phyloP scores from a whole-genome alignment of 768 basidiomycete genomes.

The Hericium erinaceus region DNA sequence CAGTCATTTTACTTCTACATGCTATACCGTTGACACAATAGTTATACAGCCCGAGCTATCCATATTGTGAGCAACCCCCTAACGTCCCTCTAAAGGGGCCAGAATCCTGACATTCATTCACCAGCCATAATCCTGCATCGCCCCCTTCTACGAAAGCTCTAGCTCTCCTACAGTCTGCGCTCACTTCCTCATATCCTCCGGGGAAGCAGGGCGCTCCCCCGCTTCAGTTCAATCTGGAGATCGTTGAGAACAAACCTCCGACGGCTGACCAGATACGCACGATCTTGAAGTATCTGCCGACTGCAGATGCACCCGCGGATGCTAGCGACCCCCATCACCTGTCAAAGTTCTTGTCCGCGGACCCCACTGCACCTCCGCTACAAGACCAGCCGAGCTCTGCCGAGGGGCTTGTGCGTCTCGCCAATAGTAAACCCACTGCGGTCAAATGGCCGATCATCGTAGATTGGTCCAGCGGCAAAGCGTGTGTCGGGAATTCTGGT shows the following conservation, averaged over 20 bases:
- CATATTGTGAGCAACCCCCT: slow-evolving; percentile 8
- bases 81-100: neutral
- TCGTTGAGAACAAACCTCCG: slow-evolving; percentile 55
- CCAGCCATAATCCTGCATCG: slow-evolving; percentile 57
- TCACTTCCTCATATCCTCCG: slow-evolving; percentile 56
- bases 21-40: too few species aligned
- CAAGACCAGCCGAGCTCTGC: slow-evolving; percentile 30
- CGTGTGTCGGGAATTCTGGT: slow-evolving; percentile 56
- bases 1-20: neutral
- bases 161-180: slow-evolving; percentile 45
- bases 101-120: neutral
- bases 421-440: slow-evolving; percentile 43
- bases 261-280: slow-evolving; percentile 59
- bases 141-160: slow-evolving; percentile 58
- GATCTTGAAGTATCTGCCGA: slow-evolving; percentile 51
- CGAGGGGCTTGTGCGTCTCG: slow-evolving; percentile 41
- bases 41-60: slow-evolving; percentile 9
- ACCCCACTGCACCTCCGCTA: slow-evolving; percentile 36
- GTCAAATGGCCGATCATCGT: slow-evolving; percentile 78
- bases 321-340: slow-evolving; percentile 18
- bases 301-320: slow-evolving; percentile 20
- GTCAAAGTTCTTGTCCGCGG: slow-evolving; percentile 48
- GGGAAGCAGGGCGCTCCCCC: slow-evolving; percentile 36
- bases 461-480: slow-evolving; percentile 62
- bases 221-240: slow-evolving; percentile 61